Evolutionary conservation across 352 stramenopile genomes (phyloP).

Genomic region (Phytophthora chlamydospora): DNA sequence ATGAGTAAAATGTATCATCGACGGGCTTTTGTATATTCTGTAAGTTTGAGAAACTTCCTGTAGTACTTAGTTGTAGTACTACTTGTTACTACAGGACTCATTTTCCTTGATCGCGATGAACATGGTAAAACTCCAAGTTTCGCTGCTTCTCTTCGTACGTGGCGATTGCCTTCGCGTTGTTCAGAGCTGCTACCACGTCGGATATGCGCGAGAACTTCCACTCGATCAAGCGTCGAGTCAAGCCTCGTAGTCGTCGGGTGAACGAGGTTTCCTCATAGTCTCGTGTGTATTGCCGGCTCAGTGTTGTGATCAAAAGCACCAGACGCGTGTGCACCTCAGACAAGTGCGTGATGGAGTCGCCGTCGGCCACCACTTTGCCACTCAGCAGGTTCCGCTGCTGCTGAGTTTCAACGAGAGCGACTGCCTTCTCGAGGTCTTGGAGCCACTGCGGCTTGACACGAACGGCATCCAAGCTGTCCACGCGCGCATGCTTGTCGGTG

Average conservation of each 20-base stretch:
- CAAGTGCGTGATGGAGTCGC: slow-evolving; percentile 40
- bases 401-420: slow-evolving; percentile 35
- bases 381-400: slow-evolving; percentile 26
- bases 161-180: slow-evolving; percentile 26
- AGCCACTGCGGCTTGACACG: slow-evolving; percentile 57
- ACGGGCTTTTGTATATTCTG: too few relatives aligned
- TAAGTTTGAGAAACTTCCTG: too few relatives aligned
- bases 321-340: slow-evolving; percentile 63
- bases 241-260: slow-evolving; percentile 34
- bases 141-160: slow-evolving; percentile 59
- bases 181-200: slow-evolving; percentile 34
- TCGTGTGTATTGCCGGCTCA: slow-evolving; percentile 43
- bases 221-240: slow-evolving; percentile 31
- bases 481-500: slow-evolving; percentile 28
- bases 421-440: slow-evolving; percentile 37
- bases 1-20: slow-evolving; percentile 10
- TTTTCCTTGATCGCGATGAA: slow-evolving; percentile 30
- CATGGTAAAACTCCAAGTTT: slow-evolving; percentile 79
- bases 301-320: slow-evolving; percentile 44
- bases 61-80: too few relatives aligned
- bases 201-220: slow-evolving; percentile 52
- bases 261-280: slow-evolving; percentile 54
- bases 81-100: too few relatives aligned
- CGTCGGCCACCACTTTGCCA: slow-evolving; percentile 23
- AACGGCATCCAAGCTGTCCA: slow-evolving; percentile 24